Percentiles rank a stretch among this genome's conserved stretches.
Evolutionary conservation across 352 stramenopile species (phyloP).

Genomic region (Phytophthora syringae): DNA sequence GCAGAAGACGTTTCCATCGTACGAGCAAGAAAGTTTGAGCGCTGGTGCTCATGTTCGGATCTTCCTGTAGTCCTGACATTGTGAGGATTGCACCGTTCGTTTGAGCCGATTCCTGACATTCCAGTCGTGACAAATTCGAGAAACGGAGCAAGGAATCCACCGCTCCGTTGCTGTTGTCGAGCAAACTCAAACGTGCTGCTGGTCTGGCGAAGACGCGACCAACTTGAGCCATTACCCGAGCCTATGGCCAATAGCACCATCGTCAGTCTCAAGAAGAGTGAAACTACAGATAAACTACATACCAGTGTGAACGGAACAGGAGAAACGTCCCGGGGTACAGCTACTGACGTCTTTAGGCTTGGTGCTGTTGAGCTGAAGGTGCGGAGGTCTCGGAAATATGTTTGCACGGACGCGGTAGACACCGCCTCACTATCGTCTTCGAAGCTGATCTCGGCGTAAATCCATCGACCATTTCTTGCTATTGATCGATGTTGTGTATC

Average conservation of each 20-base stretch:
- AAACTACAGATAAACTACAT: conserved; percentile 12
- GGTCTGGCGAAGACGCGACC: conserved; percentile 48
- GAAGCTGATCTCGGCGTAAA: conserved; percentile 61
- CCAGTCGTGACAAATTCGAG: conserved; percentile 7
- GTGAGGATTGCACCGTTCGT: conserved; percentile 22
- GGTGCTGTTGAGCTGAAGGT: conserved; percentile 25
- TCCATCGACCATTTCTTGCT: conserved; percentile 33
- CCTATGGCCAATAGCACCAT: conserved; percentile 33
- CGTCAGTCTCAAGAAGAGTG: too few species aligned
- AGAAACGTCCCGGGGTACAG: conserved; percentile 26
- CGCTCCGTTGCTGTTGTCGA: conserved; percentile 37
- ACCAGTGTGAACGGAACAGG: conserved; percentile 46
- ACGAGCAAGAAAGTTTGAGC: neutral
- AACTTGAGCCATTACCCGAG: conserved; percentile 38
- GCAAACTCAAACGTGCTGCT: conserved; percentile 49
- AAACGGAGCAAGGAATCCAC: conserved; percentile 50
- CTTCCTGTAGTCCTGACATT: conserved; percentile 38
- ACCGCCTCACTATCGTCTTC: conserved; percentile 29
- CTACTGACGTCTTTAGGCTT: neutral
- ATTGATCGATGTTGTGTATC: conserved; percentile 20
- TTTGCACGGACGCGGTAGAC: conserved; percentile 25
- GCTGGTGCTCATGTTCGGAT: conserved; percentile 8
- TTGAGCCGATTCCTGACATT: neutral
- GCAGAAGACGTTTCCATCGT: conserved; percentile 54
- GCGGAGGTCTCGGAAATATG: conserved; percentile 41